Evolutionary conservation across 129 eudicot genomes (phyloP).

Genomic region (Artemisia argyi): DNA sequence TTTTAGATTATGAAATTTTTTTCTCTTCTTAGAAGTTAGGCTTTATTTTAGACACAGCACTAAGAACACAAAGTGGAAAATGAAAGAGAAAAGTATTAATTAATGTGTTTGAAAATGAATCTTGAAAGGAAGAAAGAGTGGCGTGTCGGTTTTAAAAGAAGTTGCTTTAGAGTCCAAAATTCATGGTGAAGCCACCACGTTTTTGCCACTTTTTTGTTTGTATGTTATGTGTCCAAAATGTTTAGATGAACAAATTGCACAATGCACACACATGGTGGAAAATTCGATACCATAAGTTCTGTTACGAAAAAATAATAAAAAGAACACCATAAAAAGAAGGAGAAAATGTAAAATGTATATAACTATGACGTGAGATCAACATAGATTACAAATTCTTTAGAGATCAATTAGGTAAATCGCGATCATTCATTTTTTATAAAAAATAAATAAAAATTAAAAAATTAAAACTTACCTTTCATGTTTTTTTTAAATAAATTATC

Average conservation of each 20-base stretch:
- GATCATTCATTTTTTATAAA: too few relatives aligned
- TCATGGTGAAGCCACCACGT: slow-evolving; percentile 21
- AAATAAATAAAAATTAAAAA: too few relatives aligned
- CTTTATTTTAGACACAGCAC: slow-evolving; percentile 13
- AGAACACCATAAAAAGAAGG: too few relatives aligned
- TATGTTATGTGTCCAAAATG: background rate
- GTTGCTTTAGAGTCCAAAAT: slow-evolving; percentile 30
- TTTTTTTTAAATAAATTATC: too few relatives aligned
- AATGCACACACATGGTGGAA: slow-evolving; percentile 9
- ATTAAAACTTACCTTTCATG: too few relatives aligned
- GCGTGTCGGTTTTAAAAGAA: slow-evolving; percentile 31
- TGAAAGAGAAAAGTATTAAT: background rate
- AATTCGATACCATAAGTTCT: background rate
- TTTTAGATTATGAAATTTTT: background rate
- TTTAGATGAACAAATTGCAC: background rate
- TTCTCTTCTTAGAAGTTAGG: background rate
- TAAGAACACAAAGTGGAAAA: slow-evolving; percentile 11
- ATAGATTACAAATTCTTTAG: too few relatives aligned
- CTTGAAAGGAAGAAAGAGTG: slow-evolving; percentile 15
- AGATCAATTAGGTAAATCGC: too few relatives aligned
- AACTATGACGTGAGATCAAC: too few relatives aligned
- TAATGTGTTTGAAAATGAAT: background rate
- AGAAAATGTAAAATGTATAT: background rate
- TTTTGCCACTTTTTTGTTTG: background rate
- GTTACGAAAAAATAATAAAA: too few relatives aligned